Evolutionary conservation across 2,329 filamentous ascomycete species (phyloP).

Genomic region (Septoria petroselini): DNA sequence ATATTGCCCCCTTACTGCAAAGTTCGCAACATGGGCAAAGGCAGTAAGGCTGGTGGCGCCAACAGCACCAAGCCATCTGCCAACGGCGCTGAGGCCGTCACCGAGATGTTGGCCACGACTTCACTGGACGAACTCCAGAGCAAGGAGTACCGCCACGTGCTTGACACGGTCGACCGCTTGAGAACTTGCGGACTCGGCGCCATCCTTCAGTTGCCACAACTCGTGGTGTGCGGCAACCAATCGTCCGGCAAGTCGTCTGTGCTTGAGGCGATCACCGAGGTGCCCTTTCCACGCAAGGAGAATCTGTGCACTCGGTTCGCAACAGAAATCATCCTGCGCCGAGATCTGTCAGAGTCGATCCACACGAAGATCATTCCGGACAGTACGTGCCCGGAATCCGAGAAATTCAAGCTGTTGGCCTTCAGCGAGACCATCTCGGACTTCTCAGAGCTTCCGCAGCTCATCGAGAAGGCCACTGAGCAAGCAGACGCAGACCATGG

Average conservation of each 20-base stretch:
- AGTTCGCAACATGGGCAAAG: too few species aligned
- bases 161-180: slow-evolving; percentile 55
- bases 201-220: slow-evolving; percentile 35
- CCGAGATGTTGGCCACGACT: slow-evolving; percentile 4
- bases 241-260: slow-evolving; percentile 64
- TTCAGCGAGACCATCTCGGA: slow-evolving; percentile 34
- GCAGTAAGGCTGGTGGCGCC: background rate
- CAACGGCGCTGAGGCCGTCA: background rate
- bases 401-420: slow-evolving; percentile 36
- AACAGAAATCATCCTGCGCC: slow-evolving; percentile 57
- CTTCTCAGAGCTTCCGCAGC: slow-evolving; percentile 44
- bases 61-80: background rate
- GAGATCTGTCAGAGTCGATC: slow-evolving; percentile 28
- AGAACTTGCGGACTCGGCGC: slow-evolving; percentile 47
- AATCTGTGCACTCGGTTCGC: slow-evolving; percentile 60
- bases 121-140: slow-evolving; percentile 10
- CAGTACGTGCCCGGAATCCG: slow-evolving; percentile 25
- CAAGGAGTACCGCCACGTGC: slow-evolving; percentile 33
- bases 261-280: slow-evolving; percentile 60
- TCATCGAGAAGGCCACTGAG: slow-evolving; percentile 54
- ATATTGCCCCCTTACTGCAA: too few species aligned
- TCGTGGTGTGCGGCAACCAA: slow-evolving; percentile 58
- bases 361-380: slow-evolving; percentile 33
- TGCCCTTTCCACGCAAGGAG: slow-evolving; percentile 58
- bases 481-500: slow-evolving; percentile 31